phyloP scores from a whole-genome alignment of 2,329 filamentous ascomycete genomes.

The Simplicillium aogashimaense region DNA sequence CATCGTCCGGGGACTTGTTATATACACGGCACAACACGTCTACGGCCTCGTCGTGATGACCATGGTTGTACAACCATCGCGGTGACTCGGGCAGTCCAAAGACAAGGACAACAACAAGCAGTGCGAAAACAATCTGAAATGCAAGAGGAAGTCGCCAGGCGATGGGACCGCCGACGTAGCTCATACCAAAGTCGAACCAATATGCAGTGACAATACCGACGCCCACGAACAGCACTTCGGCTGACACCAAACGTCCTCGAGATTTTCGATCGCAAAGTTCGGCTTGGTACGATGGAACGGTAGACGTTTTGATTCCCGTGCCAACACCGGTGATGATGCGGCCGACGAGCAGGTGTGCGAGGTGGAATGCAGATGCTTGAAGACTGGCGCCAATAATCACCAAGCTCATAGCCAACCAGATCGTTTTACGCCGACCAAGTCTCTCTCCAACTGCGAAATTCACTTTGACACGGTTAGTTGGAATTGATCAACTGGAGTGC shows the following conservation, averaged over 20 bases:
- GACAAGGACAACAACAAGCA: constrained; percentile 22
- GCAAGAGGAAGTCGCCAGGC: constrained; percentile 12
- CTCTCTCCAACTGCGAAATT: constrained; percentile 41
- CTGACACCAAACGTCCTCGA: constrained; percentile 40
- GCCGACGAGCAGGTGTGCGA: constrained; percentile 37
- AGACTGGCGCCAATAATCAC: constrained; percentile 49
- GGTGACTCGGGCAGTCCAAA: constrained; percentile 29
- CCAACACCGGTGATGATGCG: constrained; percentile 39
- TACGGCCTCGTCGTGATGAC: constrained; percentile 23
- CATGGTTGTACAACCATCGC: constrained; percentile 26
- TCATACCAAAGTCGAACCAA: constrained; percentile 20
- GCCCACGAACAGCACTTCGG: constrained; percentile 29
- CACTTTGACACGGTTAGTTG: constrained; percentile 14
- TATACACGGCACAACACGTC: constrained; percentile 27
- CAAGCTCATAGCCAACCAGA: constrained; percentile 41
- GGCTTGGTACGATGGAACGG: constrained; percentile 24
- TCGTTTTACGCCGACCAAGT: constrained; percentile 38
- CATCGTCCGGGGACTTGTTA: constrained; percentile 22
- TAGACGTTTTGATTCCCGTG: constrained; percentile 28
- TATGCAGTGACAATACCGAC: constrained; percentile 23
- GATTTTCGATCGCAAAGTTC: constrained; percentile 36
- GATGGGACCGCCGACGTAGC: constrained; percentile 11
- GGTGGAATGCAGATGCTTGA: constrained; percentile 33
- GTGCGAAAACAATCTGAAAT: constrained; percentile 23
- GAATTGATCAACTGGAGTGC: not conserved